phyloP scores from a whole-genome alignment of 441 rosid genomes.

The Aquilaria agallochum region DNA sequence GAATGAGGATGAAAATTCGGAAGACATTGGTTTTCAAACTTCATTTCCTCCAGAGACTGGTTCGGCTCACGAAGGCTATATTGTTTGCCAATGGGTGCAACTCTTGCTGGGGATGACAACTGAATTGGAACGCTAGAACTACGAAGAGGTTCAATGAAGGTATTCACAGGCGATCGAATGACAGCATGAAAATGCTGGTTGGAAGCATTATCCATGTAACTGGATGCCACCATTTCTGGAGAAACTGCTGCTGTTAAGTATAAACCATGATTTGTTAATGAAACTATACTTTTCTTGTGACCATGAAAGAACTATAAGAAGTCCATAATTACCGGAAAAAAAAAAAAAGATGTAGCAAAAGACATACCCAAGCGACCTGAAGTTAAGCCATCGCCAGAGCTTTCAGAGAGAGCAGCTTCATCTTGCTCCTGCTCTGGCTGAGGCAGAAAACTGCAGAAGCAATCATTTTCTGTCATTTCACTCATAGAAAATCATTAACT shows the following conservation, averaged over 20 bases:
- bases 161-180: slow-evolving; percentile 33
- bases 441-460: slow-evolving; percentile 43
- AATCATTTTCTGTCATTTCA: slow-evolving; percentile 14
- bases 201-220: slow-evolving; percentile 38
- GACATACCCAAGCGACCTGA: slow-evolving; percentile 57
- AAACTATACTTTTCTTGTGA: too few species aligned
- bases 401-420: slow-evolving; percentile 41
- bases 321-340: slow-evolving; percentile 9
- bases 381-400: slow-evolving; percentile 44
- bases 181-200: slow-evolving; percentile 29
- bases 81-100: slow-evolving; percentile 38
- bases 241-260: slow-evolving; percentile 28
- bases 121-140: slow-evolving; percentile 40
- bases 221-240: slow-evolving; percentile 31
- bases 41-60: slow-evolving; percentile 39
- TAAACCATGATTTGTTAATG: background rate
- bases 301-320: background rate
- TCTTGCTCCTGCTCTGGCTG: slow-evolving; percentile 51
- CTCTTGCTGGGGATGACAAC: slow-evolving; percentile 36
- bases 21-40: slow-evolving; percentile 37
- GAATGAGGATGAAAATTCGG: slow-evolving; percentile 59
- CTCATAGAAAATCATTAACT: background rate
- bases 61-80: slow-evolving; percentile 33
- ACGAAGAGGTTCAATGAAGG: slow-evolving; percentile 39
- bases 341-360: slow-evolving; percentile 11